phyloP scores from a whole-genome alignment of 2,329 filamentous ascomycete genomes.

The Botrytis tulipae region DNA sequence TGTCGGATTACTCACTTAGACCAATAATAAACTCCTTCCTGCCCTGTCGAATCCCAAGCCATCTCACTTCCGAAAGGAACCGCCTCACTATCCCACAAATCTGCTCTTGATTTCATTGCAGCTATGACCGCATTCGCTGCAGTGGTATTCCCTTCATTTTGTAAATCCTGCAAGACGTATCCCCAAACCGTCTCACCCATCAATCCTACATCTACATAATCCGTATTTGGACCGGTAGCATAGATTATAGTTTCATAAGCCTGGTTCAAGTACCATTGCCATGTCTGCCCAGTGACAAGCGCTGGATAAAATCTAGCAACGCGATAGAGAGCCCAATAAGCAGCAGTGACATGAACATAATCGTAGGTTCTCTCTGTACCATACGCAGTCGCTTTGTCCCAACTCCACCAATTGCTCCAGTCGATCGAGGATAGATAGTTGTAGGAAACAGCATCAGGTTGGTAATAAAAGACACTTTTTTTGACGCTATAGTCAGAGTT shows the following conservation, averaged over 20 bases:
- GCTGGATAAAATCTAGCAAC: conserved; percentile 50
- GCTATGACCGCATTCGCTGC: conserved; percentile 44
- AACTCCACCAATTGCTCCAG: conserved; percentile 52
- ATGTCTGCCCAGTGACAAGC: conserved; percentile 43
- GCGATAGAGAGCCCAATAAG: conserved; percentile 58
- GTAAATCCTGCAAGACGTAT: conserved; percentile 51
- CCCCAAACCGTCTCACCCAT: conserved; percentile 62
- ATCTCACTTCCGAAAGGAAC: conserved; percentile 60
- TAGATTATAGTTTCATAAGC: conserved; percentile 51
- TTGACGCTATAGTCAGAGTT: conserved; percentile 48
- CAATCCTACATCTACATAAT: conserved; percentile 49
- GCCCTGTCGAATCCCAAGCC: conserved; percentile 62
- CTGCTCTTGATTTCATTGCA: conserved; percentile 50
- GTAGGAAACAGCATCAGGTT: conserved; percentile 46
- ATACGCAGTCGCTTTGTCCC: conserved; percentile 49
- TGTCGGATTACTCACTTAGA: conserved; percentile 34
- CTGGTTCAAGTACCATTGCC: conserved; percentile 56
- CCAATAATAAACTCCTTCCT: conserved; percentile 62
- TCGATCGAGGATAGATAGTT: conserved; percentile 45
- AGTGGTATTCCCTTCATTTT: conserved; percentile 45
- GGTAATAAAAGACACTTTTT: conserved; percentile 58
- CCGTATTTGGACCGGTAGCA: conserved; percentile 41
- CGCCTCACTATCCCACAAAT: conserved; percentile 49
- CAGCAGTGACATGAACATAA: conserved; percentile 55
- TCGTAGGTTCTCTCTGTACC: conserved; percentile 54